Percentiles rank a stretch among this genome's conserved stretches.
These are phyloP conservation scores for Neofusicoccum sp. DNA, from an alignment of 2,329 filamentous ascomycete genomes.

Conservation along the genomic window DNA sequence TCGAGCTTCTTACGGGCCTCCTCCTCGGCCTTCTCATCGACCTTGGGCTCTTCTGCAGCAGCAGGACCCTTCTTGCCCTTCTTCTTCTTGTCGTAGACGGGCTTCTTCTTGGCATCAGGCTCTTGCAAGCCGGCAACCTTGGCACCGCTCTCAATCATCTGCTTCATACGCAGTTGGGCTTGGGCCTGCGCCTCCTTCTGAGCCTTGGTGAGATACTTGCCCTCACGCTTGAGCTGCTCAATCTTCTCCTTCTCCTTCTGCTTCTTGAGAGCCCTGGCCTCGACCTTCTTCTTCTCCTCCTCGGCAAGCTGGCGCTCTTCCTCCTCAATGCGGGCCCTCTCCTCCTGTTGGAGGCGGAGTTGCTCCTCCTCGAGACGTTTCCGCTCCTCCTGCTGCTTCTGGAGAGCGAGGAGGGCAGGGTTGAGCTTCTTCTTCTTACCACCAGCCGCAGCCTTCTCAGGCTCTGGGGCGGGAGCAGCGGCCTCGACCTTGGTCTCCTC, in stretches of 20 bases:
- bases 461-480: slow-evolving; percentile 35
- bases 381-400: slow-evolving; percentile 82
- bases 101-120: slow-evolving; percentile 71
- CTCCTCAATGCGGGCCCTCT: slow-evolving; percentile 64
- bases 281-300: slow-evolving; percentile 67
- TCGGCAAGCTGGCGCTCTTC: slow-evolving; percentile 64
- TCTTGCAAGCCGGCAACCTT: slow-evolving; percentile 59
- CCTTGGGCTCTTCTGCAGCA: slow-evolving; percentile 50
- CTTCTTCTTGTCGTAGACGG: slow-evolving; percentile 69
- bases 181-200: slow-evolving; percentile 79
- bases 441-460: slow-evolving; percentile 38
- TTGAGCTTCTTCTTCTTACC: slow-evolving; percentile 91
- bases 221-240: slow-evolving; percentile 83
- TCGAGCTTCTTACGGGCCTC: slow-evolving; percentile 56
- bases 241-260: slow-evolving; percentile 83
- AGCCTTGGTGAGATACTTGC: slow-evolving; percentile 82
- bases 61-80: slow-evolving; percentile 62
- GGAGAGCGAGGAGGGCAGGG: slow-evolving; percentile 67
- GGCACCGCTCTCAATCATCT: slow-evolving; percentile 77
- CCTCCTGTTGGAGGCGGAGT: slow-evolving; percentile 58
- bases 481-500: slow-evolving; percentile 38
- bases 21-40: slow-evolving; percentile 48
- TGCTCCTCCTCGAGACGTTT: slow-evolving; percentile 64
- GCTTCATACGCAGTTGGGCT: slow-evolving; percentile 76
- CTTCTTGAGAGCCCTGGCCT: slow-evolving; percentile 75